Percentiles rank a stretch among this genome's conserved stretches.
These are phyloP conservation scores for Trypanosoma rangeli DNA, from an alignment of 208 protist species.

Conservation along the genomic window DNA sequence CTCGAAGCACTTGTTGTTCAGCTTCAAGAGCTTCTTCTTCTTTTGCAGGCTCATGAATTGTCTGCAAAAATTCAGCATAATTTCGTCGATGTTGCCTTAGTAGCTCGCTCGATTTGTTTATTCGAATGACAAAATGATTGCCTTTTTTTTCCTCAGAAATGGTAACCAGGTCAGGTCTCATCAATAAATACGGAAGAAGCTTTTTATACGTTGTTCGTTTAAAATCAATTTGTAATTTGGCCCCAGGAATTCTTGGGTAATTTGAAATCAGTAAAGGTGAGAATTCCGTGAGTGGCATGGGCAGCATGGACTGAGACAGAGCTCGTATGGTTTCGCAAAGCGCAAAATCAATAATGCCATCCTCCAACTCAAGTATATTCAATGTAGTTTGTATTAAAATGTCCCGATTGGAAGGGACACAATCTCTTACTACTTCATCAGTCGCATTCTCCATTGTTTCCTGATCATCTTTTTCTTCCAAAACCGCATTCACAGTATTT, in stretches of 20 bases:
- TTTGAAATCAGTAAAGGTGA: slow-evolving; percentile 43
- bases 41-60: slow-evolving; percentile 39
- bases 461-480: background rate
- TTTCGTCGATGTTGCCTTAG: slow-evolving; percentile 41
- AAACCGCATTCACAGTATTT: slow-evolving; percentile 20
- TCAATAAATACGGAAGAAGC: slow-evolving; percentile 45
- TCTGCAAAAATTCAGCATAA: slow-evolving; percentile 42
- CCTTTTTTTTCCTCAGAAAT: slow-evolving; percentile 49
- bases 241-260: slow-evolving; percentile 40
- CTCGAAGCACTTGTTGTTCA: slow-evolving; percentile 35
- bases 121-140: slow-evolving; percentile 33
- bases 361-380: slow-evolving; percentile 32
- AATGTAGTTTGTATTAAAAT: slow-evolving; percentile 15
- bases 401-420: background rate
- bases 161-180: slow-evolving; percentile 39
- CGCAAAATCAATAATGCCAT: slow-evolving; percentile 52
- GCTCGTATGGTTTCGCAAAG: slow-evolving; percentile 53
- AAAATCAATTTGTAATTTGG: slow-evolving; percentile 46
- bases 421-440: background rate
- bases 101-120: slow-evolving; percentile 49
- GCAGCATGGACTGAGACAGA: slow-evolving; percentile 39
- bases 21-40: slow-evolving; percentile 35
- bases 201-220: slow-evolving; percentile 76
- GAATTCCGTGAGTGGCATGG: slow-evolving; percentile 66
- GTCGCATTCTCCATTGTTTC: background rate